These are phyloP conservation scores for Boechera retrofracta DNA, from an alignment of 345 rosid genomes.

Conservation along the genomic window DNA sequence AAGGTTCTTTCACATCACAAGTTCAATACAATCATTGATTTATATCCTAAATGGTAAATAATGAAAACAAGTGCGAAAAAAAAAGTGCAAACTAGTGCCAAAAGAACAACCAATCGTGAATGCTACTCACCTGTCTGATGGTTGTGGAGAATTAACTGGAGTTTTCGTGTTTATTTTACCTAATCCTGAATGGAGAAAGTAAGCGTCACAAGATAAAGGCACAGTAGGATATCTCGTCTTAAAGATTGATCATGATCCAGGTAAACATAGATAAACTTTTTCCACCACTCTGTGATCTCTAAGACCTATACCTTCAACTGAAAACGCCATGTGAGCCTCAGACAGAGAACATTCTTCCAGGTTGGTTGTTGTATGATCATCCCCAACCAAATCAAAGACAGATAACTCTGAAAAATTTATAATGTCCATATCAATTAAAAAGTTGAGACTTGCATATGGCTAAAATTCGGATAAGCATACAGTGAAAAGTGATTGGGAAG, in stretches of 20 bases:
- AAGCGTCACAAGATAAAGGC: slow-evolving; percentile 24
- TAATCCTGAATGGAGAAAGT: slow-evolving; percentile 59
- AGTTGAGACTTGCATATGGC: slow-evolving; percentile 23
- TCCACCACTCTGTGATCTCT: neutral
- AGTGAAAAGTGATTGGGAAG: slow-evolving; percentile 11
- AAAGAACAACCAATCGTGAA: slow-evolving; percentile 7
- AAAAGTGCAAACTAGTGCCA: neutral
- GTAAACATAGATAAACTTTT: neutral
- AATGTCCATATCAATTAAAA: slow-evolving; percentile 12
- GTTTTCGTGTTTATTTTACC: slow-evolving; percentile 74
- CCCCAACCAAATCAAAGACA: slow-evolving; percentile 76
- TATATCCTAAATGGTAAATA: slow-evolving; percentile 15
- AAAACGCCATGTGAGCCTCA: slow-evolving; percentile 84
- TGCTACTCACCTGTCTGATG: slow-evolving; percentile 56
- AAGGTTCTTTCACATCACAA: slow-evolving; percentile 33
- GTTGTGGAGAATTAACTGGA: slow-evolving; percentile 64
- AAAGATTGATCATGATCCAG: slow-evolving; percentile 5
- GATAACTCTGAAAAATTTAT: slow-evolving; percentile 58
- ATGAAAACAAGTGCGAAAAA: neutral
- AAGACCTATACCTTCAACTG: slow-evolving; percentile 70
- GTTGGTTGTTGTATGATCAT: slow-evolving; percentile 54
- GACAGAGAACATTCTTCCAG: slow-evolving; percentile 47
- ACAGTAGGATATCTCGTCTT: neutral
- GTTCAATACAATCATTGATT: slow-evolving; percentile 25
- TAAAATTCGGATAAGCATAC: slow-evolving; percentile 17